phyloP scores from a whole-genome alignment of 306 rosid genomes.

The Cucurbita moschata region DNA sequence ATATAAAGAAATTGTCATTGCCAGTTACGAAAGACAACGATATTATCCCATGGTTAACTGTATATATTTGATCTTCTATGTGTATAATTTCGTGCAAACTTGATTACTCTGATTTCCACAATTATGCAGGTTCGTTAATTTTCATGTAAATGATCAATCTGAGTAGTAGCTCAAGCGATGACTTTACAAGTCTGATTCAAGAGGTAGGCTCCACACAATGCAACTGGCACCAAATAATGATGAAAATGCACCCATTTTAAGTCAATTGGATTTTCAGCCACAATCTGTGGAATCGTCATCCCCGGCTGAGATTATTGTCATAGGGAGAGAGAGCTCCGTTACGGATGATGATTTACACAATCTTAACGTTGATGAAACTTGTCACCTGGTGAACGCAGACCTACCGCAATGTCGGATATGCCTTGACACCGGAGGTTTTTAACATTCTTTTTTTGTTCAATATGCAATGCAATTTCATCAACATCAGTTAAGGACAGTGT shows the following conservation, averaged over 20 bases:
- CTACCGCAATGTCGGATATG: constrained; percentile 90
- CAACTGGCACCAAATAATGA: constrained; percentile 56
- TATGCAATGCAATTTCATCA: constrained; percentile 6
- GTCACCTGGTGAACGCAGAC: constrained; percentile 52
- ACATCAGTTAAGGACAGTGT: neutral
- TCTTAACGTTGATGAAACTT: constrained; percentile 34
- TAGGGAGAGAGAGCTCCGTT: constrained; percentile 17
- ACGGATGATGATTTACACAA: constrained; percentile 26
- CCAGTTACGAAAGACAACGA: neutral
- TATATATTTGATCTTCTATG: neutral
- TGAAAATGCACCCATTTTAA: constrained; percentile 53
- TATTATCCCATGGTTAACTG: neutral
- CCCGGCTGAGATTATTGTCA: constrained; percentile 57
- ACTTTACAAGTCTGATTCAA: constrained; percentile 24
- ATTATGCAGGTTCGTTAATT: constrained; percentile 32
- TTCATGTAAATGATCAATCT: constrained; percentile 45
- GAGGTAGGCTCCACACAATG: constrained; percentile 41
- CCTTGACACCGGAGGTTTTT: constrained; percentile 76
- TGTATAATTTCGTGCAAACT: neutral
- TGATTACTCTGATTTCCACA: neutral
- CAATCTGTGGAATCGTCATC: constrained; percentile 38
- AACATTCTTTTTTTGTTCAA: constrained; percentile 1
- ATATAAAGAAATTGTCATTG: neutral
- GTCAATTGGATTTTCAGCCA: constrained; percentile 30
- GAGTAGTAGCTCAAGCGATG: constrained; percentile 38